phyloP scores from a whole-genome alignment of 495 filamentous ascomycete species.

The Pseudomonodictys pantanalensis region DNA sequence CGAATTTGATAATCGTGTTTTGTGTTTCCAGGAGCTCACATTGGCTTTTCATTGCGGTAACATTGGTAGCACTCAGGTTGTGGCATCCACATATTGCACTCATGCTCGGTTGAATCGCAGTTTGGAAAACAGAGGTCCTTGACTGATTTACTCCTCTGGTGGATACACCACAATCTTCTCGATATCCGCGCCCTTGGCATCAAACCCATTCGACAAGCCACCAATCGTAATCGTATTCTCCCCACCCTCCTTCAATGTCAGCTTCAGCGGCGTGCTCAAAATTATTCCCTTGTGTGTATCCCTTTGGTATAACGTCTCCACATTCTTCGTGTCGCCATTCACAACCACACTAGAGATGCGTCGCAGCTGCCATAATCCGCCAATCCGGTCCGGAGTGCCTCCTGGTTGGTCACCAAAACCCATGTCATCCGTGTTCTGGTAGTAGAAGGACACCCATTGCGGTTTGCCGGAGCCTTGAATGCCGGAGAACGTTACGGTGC shows the following conservation, averaged over 20 bases:
- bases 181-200: slow-evolving; percentile 46
- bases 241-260: slow-evolving; percentile 41
- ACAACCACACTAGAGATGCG: slow-evolving; percentile 47
- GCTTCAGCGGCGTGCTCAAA: slow-evolving; percentile 42
- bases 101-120: no score
- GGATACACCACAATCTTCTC: slow-evolving; percentile 49
- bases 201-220: slow-evolving; percentile 44
- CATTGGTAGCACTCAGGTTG: no score
- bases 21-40: no score
- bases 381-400: slow-evolving; percentile 45
- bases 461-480: slow-evolving; percentile 50
- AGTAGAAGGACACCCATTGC: slow-evolving; percentile 58
- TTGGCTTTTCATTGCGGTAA: no score
- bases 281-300: slow-evolving; percentile 51
- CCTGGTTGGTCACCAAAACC: slow-evolving; percentile 47
- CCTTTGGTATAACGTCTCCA: slow-evolving; percentile 45
- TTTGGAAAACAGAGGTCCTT: no score
- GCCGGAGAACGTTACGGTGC: slow-evolving; percentile 49
- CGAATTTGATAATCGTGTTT: no score
- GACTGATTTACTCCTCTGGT: slow-evolving; percentile 36
- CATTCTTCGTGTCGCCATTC: slow-evolving; percentile 38
- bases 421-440: slow-evolving; percentile 46
- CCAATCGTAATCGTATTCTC: slow-evolving; percentile 47
- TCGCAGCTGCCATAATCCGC: slow-evolving; percentile 46
- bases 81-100: no score